A percentile compares a stretch with the other conserved stretches of the same genome.
Conservation (phyloP, 2,329 filamentous ascomycete genomes). For the Diaporthe velutina region DNA sequence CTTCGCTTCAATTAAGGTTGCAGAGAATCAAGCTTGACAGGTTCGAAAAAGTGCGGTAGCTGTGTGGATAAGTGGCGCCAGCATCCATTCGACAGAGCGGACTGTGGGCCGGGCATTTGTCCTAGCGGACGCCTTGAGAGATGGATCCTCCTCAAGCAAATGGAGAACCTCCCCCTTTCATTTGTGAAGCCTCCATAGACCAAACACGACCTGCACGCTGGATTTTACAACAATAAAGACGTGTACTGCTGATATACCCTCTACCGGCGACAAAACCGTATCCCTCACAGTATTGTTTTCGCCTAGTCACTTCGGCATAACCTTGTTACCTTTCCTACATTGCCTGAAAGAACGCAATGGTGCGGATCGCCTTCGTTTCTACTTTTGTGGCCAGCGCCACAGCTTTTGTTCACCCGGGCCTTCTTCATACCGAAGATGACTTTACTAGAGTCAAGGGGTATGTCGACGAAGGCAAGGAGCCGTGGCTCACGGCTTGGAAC, state of each 20-base stretch:
- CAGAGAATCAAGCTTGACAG: not conserved
- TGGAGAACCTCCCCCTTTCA: not conserved
- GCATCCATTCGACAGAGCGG: not conserved
- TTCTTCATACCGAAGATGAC: slow-evolving; percentile 52
- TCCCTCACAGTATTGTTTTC: not conserved
- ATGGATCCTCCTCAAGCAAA: not conserved
- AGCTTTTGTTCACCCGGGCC: slow-evolving; percentile 35
- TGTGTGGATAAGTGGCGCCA: not conserved
- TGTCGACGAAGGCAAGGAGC: slow-evolving; percentile 48
- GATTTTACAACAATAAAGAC: not conserved
- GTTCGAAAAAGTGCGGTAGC: not conserved
- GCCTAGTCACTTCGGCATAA: not conserved
- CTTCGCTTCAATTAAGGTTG: not conserved
- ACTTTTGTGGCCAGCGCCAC: not conserved
- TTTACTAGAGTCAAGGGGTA: slow-evolving; percentile 56
- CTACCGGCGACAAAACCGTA: not conserved
- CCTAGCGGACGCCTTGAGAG: not conserved
- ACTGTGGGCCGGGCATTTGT: not conserved
- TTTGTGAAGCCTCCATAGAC: not conserved
- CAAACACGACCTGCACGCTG: not conserved
- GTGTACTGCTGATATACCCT: not conserved
- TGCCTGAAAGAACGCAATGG: not conserved
- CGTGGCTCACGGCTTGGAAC: slow-evolving; percentile 51
- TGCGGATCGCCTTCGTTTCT: not conserved
- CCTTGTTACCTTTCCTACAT: not conserved